A percentile compares a stretch with the other conserved stretches of the same genome.
phyloP scores from a whole-genome alignment of 2,329 filamentous ascomycete species.

The Fusarium acutatum region DNA sequence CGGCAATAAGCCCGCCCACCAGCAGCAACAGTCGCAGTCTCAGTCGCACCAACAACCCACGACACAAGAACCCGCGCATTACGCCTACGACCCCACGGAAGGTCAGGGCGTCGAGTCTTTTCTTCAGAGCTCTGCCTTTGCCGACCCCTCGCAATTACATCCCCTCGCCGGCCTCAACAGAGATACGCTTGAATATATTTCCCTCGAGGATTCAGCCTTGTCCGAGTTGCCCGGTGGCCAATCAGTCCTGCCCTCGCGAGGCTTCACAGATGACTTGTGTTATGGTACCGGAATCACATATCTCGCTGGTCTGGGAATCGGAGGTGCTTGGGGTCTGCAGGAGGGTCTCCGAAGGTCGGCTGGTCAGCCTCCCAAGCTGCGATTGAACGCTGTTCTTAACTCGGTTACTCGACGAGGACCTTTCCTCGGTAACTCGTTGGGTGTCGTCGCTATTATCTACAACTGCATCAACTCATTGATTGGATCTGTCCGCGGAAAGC shows the following conservation, averaged over 20 bases:
- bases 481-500: conserved; percentile 81
- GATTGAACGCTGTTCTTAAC: conserved; percentile 94
- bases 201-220: conserved; percentile 89
- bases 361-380: conserved; percentile 83
- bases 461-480: conserved; percentile 90
- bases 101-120: conserved; percentile 88
- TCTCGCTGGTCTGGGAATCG: conserved; percentile 82
- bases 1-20: conserved; percentile 59
- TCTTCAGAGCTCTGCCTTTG: conserved; percentile 76
- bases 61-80: conserved; percentile 60
- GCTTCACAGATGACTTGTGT: conserved; percentile 97
- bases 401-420: conserved; percentile 91
- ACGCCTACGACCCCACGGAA: conserved; percentile 74
- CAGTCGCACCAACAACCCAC: conserved; percentile 44
- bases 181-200: conserved; percentile 93
- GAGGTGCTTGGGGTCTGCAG: conserved; percentile 90
- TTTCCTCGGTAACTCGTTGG: conserved; percentile 95
- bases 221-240: conserved; percentile 86
- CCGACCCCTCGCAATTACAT: conserved; percentile 89
- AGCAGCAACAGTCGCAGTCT: conserved; percentile 54
- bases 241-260: conserved; percentile 90
- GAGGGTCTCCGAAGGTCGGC: conserved; percentile 87
- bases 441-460: conserved; percentile 95
- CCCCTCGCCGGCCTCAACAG: conserved; percentile 93
- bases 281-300: conserved; percentile 98